Base-by-base conservation (phyloP, 176 grass and related monocot genomes). In the Bolboschoenus planiculmis region DNA sequence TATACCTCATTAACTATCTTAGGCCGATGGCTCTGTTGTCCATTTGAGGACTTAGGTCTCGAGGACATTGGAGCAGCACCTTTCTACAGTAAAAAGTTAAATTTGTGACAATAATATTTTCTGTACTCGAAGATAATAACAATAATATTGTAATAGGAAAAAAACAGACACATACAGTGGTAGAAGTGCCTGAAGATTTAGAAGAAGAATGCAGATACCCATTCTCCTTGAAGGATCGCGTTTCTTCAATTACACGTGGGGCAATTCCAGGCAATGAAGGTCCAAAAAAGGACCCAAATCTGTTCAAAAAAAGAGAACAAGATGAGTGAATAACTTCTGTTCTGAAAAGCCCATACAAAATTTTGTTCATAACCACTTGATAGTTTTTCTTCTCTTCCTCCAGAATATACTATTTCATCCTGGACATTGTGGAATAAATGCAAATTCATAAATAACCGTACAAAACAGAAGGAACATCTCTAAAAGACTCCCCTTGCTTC, bases 261-360 rank as follows among this genome's bases (percentile, higher is more conserved):
- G 92, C 87, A 78, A 97, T 88, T 46, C 83, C 85, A 24, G 87
- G 85, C 14, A 80, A 74, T 16, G 95, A 94, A 74, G 92, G 90
- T 14, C 92, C 95, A 87, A 97, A 94, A 83, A 97, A 97, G 46
- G 55, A 92, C 44, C 94, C 94, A 64, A 91, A 97, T 81, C 94
- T 94, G 56, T 63, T 48, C 21, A 24, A 1, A 59, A 1, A 58
- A 57, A 81, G n/a, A n/a, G n/a, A 61, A 81, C 2, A 16, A 33
- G 15, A 77, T 20, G 15, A 53, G 46, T 30, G 33, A 77, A 53
- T 53, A 77, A 75, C 3, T 77, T 53, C 5, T 2, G 4, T 75
- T 4, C 71, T 27, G 6, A 48, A 31, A 75, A 75, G 40, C 42
- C 0, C 4, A 75, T 51, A 16, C 42, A 48, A 75, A 50, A 0